Percentiles rank a stretch among this genome's conserved stretches.
Evolutionary conservation across 2,329 filamentous ascomycete genomes (phyloP).

Genomic region (Torrubiella hemipterigena): DNA sequence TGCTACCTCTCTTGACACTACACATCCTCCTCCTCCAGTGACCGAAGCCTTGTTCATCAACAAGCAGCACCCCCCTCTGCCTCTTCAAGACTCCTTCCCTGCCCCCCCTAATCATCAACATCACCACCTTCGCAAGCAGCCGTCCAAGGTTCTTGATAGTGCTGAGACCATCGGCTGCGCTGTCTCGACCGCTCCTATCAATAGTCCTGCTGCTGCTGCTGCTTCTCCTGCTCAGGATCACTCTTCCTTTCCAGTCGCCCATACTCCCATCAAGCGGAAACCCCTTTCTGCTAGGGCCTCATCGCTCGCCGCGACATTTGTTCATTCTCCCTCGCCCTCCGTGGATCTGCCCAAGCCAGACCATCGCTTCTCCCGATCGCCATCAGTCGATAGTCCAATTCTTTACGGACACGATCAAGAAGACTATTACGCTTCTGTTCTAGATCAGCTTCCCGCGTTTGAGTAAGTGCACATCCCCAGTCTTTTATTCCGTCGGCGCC

Average conservation of each 20-base stretch:
- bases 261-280: constrained; percentile 42
- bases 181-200: constrained; percentile 3
- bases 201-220: constrained; percentile 5
- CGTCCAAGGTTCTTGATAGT: no score
- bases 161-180: constrained; percentile 6
- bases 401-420: constrained; percentile 55
- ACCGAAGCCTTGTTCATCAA: no score
- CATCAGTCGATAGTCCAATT: constrained; percentile 47
- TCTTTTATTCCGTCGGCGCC: neutral
- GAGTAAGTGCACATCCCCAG: constrained; percentile 3
- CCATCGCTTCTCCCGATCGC: constrained; percentile 40
- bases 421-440: constrained; percentile 15
- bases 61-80: no score
- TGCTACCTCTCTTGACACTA: no score
- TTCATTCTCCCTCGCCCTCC: constrained; percentile 16
- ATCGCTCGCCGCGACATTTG: constrained; percentile 29
- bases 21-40: no score
- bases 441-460: constrained; percentile 1
- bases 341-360: constrained; percentile 34
- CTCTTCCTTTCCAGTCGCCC: constrained; percentile 8
- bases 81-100: no score
- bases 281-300: constrained; percentile 46
- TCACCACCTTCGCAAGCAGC: no score
- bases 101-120: no score
- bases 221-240: constrained; percentile 3